Evolutionary conservation across 805 yeast genomes (phyloP).

Genomic region (Dipodascus albidus): DNA sequence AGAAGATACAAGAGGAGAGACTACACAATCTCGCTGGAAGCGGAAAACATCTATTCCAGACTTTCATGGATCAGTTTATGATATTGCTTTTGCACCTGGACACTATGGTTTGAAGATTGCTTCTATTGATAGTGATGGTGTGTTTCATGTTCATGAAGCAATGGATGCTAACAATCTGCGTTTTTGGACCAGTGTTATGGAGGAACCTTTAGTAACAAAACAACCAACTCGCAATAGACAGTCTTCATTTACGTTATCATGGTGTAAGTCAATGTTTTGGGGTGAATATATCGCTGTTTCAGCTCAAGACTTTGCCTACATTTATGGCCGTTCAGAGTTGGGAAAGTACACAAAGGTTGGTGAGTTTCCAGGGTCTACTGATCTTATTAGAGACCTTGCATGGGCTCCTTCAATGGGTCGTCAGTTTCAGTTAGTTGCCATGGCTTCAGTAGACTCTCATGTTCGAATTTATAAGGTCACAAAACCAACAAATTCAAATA

Average conservation of each 20-base stretch:
- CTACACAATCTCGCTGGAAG: slow-evolving; percentile 62
- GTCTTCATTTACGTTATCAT: slow-evolving; percentile 72
- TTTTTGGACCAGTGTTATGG: slow-evolving; percentile 70
- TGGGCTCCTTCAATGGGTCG: slow-evolving; percentile 98
- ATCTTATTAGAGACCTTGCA: slow-evolving; percentile 74
- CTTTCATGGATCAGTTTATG: slow-evolving; percentile 79
- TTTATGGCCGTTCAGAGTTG: slow-evolving; percentile 45
- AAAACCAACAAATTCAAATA: slow-evolving; percentile 4
- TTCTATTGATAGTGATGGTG: slow-evolving; percentile 83
- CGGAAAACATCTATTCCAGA: slow-evolving; percentile 70
- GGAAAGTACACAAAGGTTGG: slow-evolving; percentile 38
- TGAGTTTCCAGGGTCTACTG: slow-evolving; percentile 71
- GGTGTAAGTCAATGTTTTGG: slow-evolving; percentile 84
- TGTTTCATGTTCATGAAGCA: slow-evolving; percentile 74
- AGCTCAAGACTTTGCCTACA: slow-evolving; percentile 77
- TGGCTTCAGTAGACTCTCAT: slow-evolving; percentile 91
- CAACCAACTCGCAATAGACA: slow-evolving; percentile 76
- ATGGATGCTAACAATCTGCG: slow-evolving; percentile 80
- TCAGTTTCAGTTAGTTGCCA: slow-evolving; percentile 77
- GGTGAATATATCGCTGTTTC: slow-evolving; percentile 73
- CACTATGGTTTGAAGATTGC: slow-evolving; percentile 75
- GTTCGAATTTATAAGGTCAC: slow-evolving; percentile 72
- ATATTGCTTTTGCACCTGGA: slow-evolving; percentile 79
- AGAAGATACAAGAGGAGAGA: slow-evolving; percentile 60
- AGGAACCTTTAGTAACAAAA: slow-evolving; percentile 44